Evolutionary conservation across 495 filamentous ascomycete genomes (phyloP).

Genomic region (Bacidia rubella): DNA sequence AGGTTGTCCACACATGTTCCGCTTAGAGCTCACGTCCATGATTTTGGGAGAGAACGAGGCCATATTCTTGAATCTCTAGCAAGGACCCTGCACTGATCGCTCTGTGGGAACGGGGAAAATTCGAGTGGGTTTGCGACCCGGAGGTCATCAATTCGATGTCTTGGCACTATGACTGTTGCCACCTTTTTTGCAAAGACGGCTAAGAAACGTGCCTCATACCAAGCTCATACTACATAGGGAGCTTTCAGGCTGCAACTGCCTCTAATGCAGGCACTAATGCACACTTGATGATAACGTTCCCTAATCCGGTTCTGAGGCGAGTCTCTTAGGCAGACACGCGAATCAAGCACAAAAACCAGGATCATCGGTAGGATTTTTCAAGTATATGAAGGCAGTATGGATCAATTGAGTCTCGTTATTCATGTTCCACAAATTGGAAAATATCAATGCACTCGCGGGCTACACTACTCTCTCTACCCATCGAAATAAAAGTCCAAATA

Average conservation of each 20-base stretch:
- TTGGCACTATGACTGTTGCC: too few species aligned
- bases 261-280: background rate
- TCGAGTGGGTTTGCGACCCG: too few species aligned
- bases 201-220: too few species aligned
- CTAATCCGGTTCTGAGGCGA: background rate
- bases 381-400: background rate
- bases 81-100: too few species aligned
- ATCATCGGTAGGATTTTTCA: background rate
- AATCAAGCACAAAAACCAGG: background rate
- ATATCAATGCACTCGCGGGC: background rate
- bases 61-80: too few species aligned
- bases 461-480: background rate
- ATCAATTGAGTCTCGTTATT: background rate
- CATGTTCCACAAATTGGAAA: background rate
- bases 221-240: too few species aligned
- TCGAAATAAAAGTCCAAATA: background rate
- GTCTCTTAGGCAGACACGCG: background rate
- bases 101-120: too few species aligned
- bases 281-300: background rate
- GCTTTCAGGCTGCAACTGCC: background rate
- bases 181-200: too few species aligned
- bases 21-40: too few species aligned
- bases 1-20: too few species aligned
- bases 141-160: too few species aligned
- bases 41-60: too few species aligned